Evolutionary conservation across 768 basidiomycete genomes (phyloP).

Genomic region (Tricholoma furcatifolium): DNA sequence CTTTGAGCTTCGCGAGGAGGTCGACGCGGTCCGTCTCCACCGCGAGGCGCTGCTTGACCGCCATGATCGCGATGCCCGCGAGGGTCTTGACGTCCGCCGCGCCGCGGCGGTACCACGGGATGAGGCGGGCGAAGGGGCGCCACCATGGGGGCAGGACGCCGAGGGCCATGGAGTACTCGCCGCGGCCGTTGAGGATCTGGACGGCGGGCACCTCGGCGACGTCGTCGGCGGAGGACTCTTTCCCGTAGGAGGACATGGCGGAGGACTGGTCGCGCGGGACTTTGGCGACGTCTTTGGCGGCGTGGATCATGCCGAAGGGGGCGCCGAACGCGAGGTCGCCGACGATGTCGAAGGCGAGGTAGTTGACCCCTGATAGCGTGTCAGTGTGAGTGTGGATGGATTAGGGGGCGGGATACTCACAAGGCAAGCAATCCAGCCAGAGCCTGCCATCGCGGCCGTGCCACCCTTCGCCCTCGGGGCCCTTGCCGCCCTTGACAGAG

Average conservation of each 20-base stretch:
- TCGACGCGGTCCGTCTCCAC: slow-evolving; percentile 75
- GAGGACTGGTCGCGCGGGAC: slow-evolving; percentile 58
- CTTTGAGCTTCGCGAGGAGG: slow-evolving; percentile 77
- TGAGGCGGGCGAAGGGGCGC: slow-evolving; percentile 59
- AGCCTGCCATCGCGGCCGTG: slow-evolving; percentile 57
- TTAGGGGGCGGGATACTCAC: slow-evolving; percentile 36
- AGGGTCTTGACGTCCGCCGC: slow-evolving; percentile 65
- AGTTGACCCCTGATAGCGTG: slow-evolving; percentile 43
- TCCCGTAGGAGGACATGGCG: slow-evolving; percentile 58
- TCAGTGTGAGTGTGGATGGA: not conserved
- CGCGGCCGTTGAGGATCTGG: slow-evolving; percentile 82
- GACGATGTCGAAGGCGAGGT: slow-evolving; percentile 68
- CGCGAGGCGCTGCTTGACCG: slow-evolving; percentile 73
- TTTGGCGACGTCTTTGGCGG: slow-evolving; percentile 69
- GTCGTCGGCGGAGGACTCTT: slow-evolving; percentile 39
- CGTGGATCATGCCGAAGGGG: slow-evolving; percentile 85
- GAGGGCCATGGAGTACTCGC: slow-evolving; percentile 83
- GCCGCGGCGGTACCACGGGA: slow-evolving; percentile 80
- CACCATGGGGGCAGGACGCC: slow-evolving; percentile 73
- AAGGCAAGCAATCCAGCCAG: slow-evolving; percentile 76
- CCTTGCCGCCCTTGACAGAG: slow-evolving; percentile 55
- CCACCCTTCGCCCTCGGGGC: slow-evolving; percentile 68
- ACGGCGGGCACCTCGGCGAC: slow-evolving; percentile 69
- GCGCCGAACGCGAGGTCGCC: slow-evolving; percentile 86
- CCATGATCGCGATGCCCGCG: slow-evolving; percentile 77